Conservation (phyloP, 495 filamentous ascomycete species). For the Barbatosphaeria neglecta region DNA sequence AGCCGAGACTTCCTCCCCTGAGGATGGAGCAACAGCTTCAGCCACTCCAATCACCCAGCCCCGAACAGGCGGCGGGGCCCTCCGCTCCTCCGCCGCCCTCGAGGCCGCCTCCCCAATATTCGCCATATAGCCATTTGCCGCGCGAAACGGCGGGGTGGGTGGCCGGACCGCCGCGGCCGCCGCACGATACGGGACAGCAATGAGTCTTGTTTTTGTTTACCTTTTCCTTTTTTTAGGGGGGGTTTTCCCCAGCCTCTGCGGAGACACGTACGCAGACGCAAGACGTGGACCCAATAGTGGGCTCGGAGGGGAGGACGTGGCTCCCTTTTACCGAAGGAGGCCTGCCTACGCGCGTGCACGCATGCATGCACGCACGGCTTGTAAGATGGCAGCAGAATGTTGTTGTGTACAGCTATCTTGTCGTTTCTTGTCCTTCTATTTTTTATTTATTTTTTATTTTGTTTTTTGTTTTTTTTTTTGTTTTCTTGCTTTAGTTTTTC, state of each 20-base stretch:
- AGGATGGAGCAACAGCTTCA: conserved; percentile 23
- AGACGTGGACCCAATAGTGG: no score
- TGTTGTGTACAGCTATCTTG: no score
- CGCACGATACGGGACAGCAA: background rate
- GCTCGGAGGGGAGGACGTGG: no score
- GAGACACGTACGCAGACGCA: no score
- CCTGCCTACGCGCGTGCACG: no score
- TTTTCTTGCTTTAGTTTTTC: background rate
- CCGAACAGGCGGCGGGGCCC: conserved; percentile 5
- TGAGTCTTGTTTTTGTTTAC: background rate
- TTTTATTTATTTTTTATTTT: background rate
- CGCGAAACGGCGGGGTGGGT: conserved; percentile 24
- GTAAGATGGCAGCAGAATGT: no score
- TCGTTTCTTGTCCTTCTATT: no score
- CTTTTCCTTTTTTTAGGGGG: background rate
- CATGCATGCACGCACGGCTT: no score
- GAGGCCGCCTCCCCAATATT: conserved; percentile 9
- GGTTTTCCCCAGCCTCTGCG: background rate
- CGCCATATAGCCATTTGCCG: conserved; percentile 16
- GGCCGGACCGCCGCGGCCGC: background rate
- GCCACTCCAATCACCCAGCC: background rate
- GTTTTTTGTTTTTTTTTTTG: background rate
- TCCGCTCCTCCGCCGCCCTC: conserved; percentile 16
- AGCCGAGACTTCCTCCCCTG: conserved; percentile 31
- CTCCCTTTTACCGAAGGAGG: no score